These are phyloP conservation scores for Letharia columbiana DNA, from an alignment of 495 filamentous ascomycete species.

Conservation along the genomic window DNA sequence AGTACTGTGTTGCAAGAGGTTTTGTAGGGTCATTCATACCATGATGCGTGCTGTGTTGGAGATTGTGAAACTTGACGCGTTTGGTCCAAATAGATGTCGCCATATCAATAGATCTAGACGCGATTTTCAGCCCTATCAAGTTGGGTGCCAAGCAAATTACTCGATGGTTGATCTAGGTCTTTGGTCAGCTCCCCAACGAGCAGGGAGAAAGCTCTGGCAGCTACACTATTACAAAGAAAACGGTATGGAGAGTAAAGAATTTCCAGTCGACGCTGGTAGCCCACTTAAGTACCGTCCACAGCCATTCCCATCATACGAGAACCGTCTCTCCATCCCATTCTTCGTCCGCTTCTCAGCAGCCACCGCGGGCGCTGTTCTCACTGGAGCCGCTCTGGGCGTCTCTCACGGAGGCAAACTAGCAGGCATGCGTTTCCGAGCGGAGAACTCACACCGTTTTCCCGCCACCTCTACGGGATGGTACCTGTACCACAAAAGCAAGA, in stretches of 20 bases:
- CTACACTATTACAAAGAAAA: background rate
- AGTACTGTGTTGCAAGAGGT: background rate
- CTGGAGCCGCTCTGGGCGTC: constrained; percentile 61
- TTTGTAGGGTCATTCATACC: constrained; percentile 8
- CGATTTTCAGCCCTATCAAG: background rate
- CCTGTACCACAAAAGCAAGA: constrained; percentile 95
- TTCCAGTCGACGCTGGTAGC: background rate
- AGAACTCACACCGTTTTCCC: constrained; percentile 89
- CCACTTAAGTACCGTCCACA: too few species aligned
- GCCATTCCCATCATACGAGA: constrained; percentile 22
- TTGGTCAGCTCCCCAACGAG: background rate
- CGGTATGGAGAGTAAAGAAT: constrained; percentile 1
- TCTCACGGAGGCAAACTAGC: constrained; percentile 63
- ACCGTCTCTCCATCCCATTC: constrained; percentile 58
- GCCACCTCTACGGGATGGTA: constrained; percentile 80
- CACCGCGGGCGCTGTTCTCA: constrained; percentile 47
- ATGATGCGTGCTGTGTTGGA: constrained; percentile 6
- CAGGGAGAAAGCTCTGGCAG: background rate
- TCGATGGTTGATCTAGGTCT: background rate
- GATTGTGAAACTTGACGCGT: constrained; percentile 8
- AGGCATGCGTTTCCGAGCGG: constrained; percentile 76
- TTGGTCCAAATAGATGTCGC: background rate
- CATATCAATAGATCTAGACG: background rate
- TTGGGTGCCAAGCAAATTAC: background rate
- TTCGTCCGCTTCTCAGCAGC: constrained; percentile 55